Evolutionary conservation across 129 eudicot genomes (phyloP), one percentile per base, ranked within the genome.

Genomic region (Mikania micrantha): DNA sequence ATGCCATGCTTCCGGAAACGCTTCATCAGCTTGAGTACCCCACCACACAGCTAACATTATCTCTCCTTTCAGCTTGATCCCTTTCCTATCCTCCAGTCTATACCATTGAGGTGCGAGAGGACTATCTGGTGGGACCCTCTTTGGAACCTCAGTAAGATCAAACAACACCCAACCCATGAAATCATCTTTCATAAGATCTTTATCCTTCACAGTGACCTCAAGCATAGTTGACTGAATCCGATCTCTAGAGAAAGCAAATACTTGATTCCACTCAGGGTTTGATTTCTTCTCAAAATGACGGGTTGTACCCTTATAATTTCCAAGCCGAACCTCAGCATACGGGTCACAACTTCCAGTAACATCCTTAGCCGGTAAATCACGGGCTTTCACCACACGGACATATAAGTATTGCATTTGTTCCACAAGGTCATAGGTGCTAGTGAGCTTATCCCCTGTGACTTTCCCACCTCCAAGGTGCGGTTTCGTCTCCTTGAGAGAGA

Each of bases 1-100:
- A 76, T 81, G 85, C 86, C 90, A 85, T 38, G 86, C 86, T 22
- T 85, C 84, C 0, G 86, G 82, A 22, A 85, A 85, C 6, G 82
- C 90, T 78, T 81, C 86, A 59, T 84, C 89, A 0, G 85, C 89
- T 64, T 84, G 89, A 0, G 83, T 84, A 54, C 89, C 89, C 90
- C 79, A 75, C 90, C 90, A 85, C 21, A 85, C 86, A 2, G 90
- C 90, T 20, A 85, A 39, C 90, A 85, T 85, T 3, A 85, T 52
- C 64, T 81, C 86, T 24, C 86, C 90, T 60, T 65, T 85, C 4
- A 68, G 41, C 82, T 81, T 85, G 17, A 72, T 84, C 36, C 84
- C 78, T 34, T 73, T 73, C 5, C 72, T 50, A 38, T 78, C 83
- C 65, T 81, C 86, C 21, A 85, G 63, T 27, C 80, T 75, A 50